phyloP scores from a whole-genome alignment of 352 stramenopile species.

The Pythium scleroteichum region DNA sequence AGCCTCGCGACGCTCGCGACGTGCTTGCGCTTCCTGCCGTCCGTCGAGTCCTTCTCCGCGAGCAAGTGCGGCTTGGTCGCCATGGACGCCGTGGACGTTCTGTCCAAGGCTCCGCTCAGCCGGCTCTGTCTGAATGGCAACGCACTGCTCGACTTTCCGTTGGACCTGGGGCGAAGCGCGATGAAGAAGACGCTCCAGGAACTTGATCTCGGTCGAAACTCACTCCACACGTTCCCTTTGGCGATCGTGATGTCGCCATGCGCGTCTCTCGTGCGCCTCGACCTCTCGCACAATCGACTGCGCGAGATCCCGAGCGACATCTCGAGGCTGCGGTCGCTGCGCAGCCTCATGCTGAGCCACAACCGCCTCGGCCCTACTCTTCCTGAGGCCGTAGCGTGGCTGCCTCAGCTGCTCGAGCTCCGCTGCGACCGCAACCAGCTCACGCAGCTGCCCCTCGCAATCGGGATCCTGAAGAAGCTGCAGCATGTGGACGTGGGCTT shows the following conservation, averaged over 20 bases:
- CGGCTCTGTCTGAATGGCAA: conserved; percentile 45
- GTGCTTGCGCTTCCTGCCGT: conserved; percentile 39
- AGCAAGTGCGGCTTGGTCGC: conserved; percentile 41
- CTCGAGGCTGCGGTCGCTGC: conserved; percentile 33
- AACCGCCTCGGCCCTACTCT: conserved; percentile 43
- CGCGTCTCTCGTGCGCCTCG: conserved; percentile 34
- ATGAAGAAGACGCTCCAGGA: conserved; percentile 56
- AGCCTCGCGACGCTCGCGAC: conserved; percentile 37
- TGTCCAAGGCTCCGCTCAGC: conserved; percentile 45
- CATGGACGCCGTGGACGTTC: conserved; percentile 47
- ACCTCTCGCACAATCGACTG: conserved; percentile 56
- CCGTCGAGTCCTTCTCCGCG: conserved; percentile 36
- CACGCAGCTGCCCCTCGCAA: conserved; percentile 32
- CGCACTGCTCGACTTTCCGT: conserved; percentile 40
- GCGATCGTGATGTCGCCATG: conserved; percentile 40
- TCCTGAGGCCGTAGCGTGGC: conserved; percentile 39
- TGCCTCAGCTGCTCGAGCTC: conserved; percentile 38
- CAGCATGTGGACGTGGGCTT: conserved; percentile 44
- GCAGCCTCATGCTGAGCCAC: conserved; percentile 39
- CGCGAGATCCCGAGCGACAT: conserved; percentile 42
- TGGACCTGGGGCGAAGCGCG: conserved; percentile 33
- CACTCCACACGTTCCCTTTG: conserved; percentile 38
- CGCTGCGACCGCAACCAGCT: conserved; percentile 44
- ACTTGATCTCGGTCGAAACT: conserved; percentile 40
- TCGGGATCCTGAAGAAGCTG: conserved; percentile 40